Conservation (phyloP, 139 green algal species). For the Spirogloea muscicola region DNA sequence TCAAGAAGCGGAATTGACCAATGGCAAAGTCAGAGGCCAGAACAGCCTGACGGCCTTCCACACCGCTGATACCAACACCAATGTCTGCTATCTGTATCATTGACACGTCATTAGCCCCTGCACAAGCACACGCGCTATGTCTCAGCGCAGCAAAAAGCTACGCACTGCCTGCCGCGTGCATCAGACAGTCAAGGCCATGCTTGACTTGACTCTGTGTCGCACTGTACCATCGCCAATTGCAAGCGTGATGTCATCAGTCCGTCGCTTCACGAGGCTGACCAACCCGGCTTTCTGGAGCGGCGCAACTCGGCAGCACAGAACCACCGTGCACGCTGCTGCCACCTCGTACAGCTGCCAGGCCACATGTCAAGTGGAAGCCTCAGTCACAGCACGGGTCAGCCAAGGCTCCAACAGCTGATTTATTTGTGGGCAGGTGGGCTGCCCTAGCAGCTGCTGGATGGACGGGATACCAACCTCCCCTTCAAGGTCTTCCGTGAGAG, state of each 20-base stretch:
- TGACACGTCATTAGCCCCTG: constrained; percentile 55
- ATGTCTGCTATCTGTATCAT: constrained; percentile 60
- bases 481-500: constrained; percentile 5
- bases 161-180: no score
- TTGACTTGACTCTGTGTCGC: neutral
- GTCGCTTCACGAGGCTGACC: constrained; percentile 58
- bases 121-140: no score
- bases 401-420: no score
- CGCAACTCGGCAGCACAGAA: constrained; percentile 71
- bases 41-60: constrained; percentile 54
- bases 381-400: no score
- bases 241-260: constrained; percentile 29
- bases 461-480: constrained; percentile 13
- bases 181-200: no score
- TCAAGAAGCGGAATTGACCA: constrained; percentile 51
- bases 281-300: constrained; percentile 58
- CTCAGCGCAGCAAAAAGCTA: no score
- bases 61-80: constrained; percentile 53
- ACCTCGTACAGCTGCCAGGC: constrained; percentile 55
- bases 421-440: no score
- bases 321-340: constrained; percentile 59
- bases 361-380: no score
- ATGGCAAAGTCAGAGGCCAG: constrained; percentile 56
- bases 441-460: no score
- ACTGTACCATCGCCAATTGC: constrained; percentile 50